Evolutionary conservation across 1,284 basidiomycete species (phyloP), one percentile per base, ranked within the genome.

Genomic region (Xanthoconium separans): DNA sequence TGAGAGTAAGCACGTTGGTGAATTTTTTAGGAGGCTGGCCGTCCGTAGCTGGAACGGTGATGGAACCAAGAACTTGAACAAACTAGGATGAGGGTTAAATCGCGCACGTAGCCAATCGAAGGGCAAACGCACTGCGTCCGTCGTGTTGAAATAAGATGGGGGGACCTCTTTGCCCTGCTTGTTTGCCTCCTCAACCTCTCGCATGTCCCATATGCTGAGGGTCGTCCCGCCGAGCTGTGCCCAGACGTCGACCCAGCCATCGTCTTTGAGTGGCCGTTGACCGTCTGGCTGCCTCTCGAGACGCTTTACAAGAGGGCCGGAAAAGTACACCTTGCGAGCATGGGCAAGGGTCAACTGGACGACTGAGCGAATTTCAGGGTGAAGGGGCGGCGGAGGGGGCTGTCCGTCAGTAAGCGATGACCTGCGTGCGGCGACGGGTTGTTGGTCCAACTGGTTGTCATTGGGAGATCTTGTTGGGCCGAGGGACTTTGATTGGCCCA

Each of bases 171-270:
- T 83, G 10, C 91, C 92, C 60, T 85, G 77, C 62, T 81, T 83
- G 61, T 84, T 92, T 6, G 93, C 92, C 70, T 89, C 84, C 58
- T 91, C 83, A 54, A 95, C 86, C 60, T 87, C 82, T 62, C 82
- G 81, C 84, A 94, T 94, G 69, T 91, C 89, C 92, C 93, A 95
- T 41, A 93, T 78, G 63, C 93, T 95, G 52, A 98, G 80, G 9
- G 93, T 95, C 9, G 94, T 97, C 6, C 95, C 95, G 42, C 91
- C 90, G 29, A 98, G 78, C 73, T 98, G 95, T 2, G 91, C 90
- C 93, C 93, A 96, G 10, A 96, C 87, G n/a, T 92, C 83, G 9
- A 81, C 78, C 93, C 93, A 95, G n/a, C 89, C 89, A 30, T 93
- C 87, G 61, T 94, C 83, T 68, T 85, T 85, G 60, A 76, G 62